Evolutionary conservation across 257 asterid species (phyloP).

Genomic region (Solanum sejunctum): DNA sequence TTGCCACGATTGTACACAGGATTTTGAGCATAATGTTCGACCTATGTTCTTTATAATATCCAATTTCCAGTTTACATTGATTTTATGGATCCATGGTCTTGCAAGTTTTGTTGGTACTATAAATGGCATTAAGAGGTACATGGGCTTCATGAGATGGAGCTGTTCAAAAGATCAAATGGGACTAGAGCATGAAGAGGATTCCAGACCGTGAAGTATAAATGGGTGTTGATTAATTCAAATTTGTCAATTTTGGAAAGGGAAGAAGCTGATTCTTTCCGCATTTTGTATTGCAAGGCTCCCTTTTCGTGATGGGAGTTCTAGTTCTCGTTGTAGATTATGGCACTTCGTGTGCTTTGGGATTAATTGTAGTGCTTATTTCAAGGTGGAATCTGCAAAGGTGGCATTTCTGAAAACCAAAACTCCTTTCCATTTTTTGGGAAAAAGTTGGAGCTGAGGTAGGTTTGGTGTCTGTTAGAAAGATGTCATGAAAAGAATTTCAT

Average conservation of each 20-base stretch:
- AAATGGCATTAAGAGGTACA: background rate
- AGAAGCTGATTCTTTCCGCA: background rate
- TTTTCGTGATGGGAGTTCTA: background rate
- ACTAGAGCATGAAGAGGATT: background rate
- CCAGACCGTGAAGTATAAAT: background rate
- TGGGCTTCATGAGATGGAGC: background rate
- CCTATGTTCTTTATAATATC: background rate
- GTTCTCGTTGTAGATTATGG: background rate
- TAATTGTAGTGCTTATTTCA: background rate
- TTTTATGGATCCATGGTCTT: background rate
- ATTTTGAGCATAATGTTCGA: background rate
- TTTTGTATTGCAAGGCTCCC: background rate
- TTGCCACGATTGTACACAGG: background rate
- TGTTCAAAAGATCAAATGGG: background rate
- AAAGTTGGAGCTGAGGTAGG: background rate
- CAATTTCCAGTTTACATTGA: background rate
- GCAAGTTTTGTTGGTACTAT: background rate
- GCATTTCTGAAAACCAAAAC: background rate
- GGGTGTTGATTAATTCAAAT: background rate
- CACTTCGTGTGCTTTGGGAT: background rate
- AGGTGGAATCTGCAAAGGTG: background rate
- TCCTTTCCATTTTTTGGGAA: background rate
- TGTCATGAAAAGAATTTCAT: background rate
- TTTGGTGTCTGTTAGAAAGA: background rate
- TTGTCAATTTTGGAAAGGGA: background rate